Evolutionary conservation across 805 yeast genomes (phyloP).

Genomic region (Barnettozyma wickerhamii): DNA sequence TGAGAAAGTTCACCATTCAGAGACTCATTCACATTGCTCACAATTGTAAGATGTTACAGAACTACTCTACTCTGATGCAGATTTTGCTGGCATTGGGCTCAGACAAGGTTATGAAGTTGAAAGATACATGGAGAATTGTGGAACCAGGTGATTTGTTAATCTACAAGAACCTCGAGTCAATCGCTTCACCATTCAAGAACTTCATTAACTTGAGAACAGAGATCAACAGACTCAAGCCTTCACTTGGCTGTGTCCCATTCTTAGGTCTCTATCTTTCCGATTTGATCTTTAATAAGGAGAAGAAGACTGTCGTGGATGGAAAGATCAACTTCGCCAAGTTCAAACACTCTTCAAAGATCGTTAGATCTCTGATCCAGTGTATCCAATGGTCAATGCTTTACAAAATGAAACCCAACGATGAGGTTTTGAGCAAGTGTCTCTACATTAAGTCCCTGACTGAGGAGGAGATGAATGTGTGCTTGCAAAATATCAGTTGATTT

Average conservation of each 20-base stretch:
- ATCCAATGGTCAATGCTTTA: constrained; percentile 84
- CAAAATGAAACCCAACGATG: constrained; percentile 48
- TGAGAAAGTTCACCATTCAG: constrained; percentile 70
- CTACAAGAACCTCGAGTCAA: constrained; percentile 61
- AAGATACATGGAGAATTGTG: constrained; percentile 69
- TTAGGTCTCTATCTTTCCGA: constrained; percentile 84
- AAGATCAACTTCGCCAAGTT: constrained; percentile 73
- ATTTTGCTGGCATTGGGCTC: constrained; percentile 77
- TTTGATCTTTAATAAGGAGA: constrained; percentile 59
- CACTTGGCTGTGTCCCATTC: constrained; percentile 84
- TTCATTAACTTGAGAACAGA: constrained; percentile 63
- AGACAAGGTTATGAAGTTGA: constrained; percentile 51
- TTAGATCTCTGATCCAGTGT: constrained; percentile 69
- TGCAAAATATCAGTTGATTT: constrained; percentile 8
- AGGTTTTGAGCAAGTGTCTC: constrained; percentile 75
- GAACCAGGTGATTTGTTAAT: constrained; percentile 67
- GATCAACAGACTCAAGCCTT: constrained; percentile 53
- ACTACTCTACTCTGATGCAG: constrained; percentile 85
- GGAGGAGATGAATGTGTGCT: constrained; percentile 57
- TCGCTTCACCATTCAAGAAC: constrained; percentile 73
- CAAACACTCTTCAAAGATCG: constrained; percentile 69
- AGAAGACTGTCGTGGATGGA: constrained; percentile 28
- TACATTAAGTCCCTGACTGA: constrained; percentile 72
- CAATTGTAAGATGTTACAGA: constrained; percentile 66
- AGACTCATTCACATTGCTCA: constrained; percentile 84